Evolutionary conservation across 2,329 filamentous ascomycete species (phyloP), one percentile per base, ranked within the genome.

Genomic region (Mollisia scopiformis): DNA sequence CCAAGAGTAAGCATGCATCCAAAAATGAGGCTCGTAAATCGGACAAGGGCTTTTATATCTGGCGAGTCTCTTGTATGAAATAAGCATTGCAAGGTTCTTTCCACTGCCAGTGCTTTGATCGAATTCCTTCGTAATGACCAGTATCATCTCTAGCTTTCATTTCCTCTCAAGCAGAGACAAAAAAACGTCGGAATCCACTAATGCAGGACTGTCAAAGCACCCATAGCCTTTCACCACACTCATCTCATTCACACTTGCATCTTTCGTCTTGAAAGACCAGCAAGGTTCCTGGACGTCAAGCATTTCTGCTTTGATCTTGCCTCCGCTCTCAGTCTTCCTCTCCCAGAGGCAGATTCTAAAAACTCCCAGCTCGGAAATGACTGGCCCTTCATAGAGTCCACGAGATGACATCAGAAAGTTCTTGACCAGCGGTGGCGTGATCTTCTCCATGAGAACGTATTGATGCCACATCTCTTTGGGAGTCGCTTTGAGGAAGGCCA

Each of bases 171-270:
- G 49, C 16, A 21, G 46, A 46, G 50, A 43, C 11, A 25, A 8
- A 47, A 63, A 63, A 13, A 27, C 16, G 7, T 56, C 47, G 11
- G 33, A 31, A 14, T 65, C 61, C 11, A 74, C 59, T 50, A 77
- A 62, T 2, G 64, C 69, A 16, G 77, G 78, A 47, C 75, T 77
- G 63, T 80, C 78, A 69, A 80, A 80, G 56, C 76, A 78, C 2
- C 78, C 77, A 67, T 77, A 78, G 0, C 79, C 77, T 61, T 80
- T 81, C 2, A 79, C 75, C 30, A 80, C 78, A 63, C 75, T 80
- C 77, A 81, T 80, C 61, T 80, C 77, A 57, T 80, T 66, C 2
- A 79, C 65, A 23, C 71, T 64, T 0, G 64, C 63, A 56, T 74
- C 68, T 62, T 80, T 80, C 6, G 76, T 78, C 62, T 81, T 80